phyloP scores from a whole-genome alignment of 2,329 filamentous ascomycete species.

The Endocalyx cinctus region DNA sequence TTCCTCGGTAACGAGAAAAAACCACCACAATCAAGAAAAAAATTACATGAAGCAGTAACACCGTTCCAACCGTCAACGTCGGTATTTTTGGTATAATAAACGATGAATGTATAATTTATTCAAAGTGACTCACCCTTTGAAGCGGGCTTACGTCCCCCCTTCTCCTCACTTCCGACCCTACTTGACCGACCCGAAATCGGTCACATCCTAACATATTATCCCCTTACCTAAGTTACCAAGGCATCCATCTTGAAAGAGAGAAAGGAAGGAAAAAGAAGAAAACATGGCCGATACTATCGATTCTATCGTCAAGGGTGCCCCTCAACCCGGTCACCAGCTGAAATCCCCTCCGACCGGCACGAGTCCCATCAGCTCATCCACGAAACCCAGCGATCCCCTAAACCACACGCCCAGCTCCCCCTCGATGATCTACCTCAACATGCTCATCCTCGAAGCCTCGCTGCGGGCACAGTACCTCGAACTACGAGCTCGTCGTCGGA shows the following conservation, averaged over 20 bases:
- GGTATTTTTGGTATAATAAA: too few relatives aligned
- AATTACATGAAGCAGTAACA: too few relatives aligned
- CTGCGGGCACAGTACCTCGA: conserved; percentile 90
- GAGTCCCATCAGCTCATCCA: conserved; percentile 39
- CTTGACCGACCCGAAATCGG: background rate
- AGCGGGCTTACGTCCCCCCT: conserved; percentile 13
- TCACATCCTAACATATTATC: background rate
- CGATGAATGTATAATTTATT: too few relatives aligned
- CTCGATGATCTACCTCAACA: conserved; percentile 95
- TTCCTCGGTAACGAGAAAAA: too few relatives aligned
- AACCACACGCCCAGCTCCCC: conserved; percentile 82
- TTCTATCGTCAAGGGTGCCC: conserved; percentile 87
- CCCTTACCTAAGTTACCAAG: conserved; percentile 5
- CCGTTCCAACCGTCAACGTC: too few relatives aligned
- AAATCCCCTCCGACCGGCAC: conserved; percentile 39
- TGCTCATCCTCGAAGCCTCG: conserved; percentile 92
- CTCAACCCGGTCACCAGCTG: conserved; percentile 55
- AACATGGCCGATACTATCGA: conserved; percentile 67
- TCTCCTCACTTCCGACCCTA: background rate
- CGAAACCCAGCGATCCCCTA: conserved; percentile 62
- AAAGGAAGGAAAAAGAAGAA: too few relatives aligned
- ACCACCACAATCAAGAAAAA: too few relatives aligned
- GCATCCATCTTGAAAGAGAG: too few relatives aligned
- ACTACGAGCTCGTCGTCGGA: conserved; percentile 77
- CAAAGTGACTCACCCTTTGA: conserved; percentile 9